Conservation (phyloP, 306 rosid genomes). For the Malus sylvestris region DNA sequence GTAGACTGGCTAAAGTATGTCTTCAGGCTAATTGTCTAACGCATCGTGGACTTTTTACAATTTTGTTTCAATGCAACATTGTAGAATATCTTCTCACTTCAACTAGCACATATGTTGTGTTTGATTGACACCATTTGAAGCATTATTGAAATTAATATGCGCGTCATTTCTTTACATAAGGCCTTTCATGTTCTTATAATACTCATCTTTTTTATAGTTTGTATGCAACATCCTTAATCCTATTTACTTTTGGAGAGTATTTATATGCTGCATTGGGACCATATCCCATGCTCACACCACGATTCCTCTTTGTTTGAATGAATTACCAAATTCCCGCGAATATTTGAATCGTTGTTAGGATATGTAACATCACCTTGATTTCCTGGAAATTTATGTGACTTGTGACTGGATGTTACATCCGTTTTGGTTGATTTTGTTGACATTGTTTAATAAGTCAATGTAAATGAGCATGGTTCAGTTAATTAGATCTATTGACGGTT, state of each 20-base stretch:
- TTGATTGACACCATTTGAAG: not conserved
- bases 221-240: not conserved
- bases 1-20: slow-evolving; percentile 93
- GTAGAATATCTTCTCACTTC: not conserved
- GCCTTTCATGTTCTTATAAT: not conserved
- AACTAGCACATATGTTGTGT: not conserved
- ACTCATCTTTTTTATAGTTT: not conserved
- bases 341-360: not conserved
- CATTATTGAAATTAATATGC: not conserved
- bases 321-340: not conserved
- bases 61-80: slow-evolving; percentile 10
- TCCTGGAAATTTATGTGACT: not conserved
- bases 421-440: not conserved
- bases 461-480: not conserved
- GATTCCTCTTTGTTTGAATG: not conserved
- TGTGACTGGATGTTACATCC: not conserved
- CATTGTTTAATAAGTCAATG: not conserved
- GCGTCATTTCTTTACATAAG: not conserved
- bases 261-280: not conserved
- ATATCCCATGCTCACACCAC: not conserved
- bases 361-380: not conserved
- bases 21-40: not conserved
- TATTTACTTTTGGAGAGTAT: not conserved
- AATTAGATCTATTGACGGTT: slow-evolving; percentile 3
- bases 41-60: not conserved